Conservation (phyloP, 352 stramenopile genomes). For the Phytophthora kernoviae region DNA sequence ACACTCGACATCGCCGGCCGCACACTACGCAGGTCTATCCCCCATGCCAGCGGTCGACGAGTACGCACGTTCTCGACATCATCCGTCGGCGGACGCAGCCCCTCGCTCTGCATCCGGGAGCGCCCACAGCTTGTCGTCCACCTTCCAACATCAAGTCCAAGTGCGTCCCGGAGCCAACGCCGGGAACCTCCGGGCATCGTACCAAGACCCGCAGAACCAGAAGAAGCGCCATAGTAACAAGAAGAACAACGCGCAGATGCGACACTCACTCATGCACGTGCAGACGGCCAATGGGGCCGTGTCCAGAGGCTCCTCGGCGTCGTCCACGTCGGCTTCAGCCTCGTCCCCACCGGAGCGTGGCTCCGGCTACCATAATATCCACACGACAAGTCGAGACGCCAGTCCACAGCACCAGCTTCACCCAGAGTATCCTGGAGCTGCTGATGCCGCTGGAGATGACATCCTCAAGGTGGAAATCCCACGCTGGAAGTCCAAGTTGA, state of each 20-base stretch:
- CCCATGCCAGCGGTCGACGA: constrained; percentile 46
- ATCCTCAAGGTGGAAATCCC: constrained; percentile 80
- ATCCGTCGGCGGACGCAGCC: constrained; percentile 21
- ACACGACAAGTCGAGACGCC: constrained; percentile 32
- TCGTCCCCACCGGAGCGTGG: constrained; percentile 26
- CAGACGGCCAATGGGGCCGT: constrained; percentile 31
- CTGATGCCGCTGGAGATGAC: constrained; percentile 47
- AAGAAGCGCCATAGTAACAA: constrained; percentile 37
- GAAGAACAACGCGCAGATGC: constrained; percentile 40
- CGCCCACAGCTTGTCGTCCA: constrained; percentile 22
- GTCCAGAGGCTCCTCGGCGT: constrained; percentile 29
- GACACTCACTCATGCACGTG: constrained; percentile 59
- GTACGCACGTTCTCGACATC: constrained; percentile 43
- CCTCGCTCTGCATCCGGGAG: constrained; percentile 18
- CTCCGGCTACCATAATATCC: constrained; percentile 24
- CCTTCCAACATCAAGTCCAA: constrained; percentile 42
- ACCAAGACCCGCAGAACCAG: constrained; percentile 40
- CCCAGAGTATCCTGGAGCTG: constrained; percentile 36
- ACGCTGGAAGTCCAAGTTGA: constrained; percentile 60
- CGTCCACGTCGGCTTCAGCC: constrained; percentile 33
- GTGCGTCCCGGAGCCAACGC: constrained; percentile 10
- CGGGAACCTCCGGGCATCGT: constrained; percentile 32
- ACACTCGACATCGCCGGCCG: neutral
- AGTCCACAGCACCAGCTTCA: constrained; percentile 38
- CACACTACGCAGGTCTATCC: neutral